These are phyloP conservation scores for Ogataea nonfermentans DNA, from an alignment of 805 yeast genomes.

Conservation along the genomic window DNA sequence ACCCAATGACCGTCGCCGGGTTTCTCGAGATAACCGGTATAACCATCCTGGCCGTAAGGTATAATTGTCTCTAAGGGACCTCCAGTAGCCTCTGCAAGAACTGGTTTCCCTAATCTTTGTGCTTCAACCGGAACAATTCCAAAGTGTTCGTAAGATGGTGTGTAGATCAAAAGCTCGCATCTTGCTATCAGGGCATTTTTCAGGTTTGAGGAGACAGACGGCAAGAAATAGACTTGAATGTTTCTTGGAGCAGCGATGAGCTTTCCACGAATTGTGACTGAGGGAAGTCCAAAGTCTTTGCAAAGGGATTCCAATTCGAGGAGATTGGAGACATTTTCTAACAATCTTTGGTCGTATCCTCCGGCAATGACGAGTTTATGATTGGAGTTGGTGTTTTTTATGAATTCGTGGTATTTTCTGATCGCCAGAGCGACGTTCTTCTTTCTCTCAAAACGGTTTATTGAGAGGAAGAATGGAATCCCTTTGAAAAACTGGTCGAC, in stretches of 20 bases:
- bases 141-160: constrained; percentile 91
- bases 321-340: constrained; percentile 74
- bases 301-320: constrained; percentile 55
- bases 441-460: constrained; percentile 86
- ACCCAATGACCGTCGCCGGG: constrained; percentile 55
- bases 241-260: constrained; percentile 16
- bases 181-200: constrained; percentile 60
- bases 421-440: constrained; percentile 82
- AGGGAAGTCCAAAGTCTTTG: constrained; percentile 42
- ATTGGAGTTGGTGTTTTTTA: constrained; percentile 31
- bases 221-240: constrained; percentile 53
- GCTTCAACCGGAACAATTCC: constrained; percentile 98
- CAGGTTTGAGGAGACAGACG: constrained; percentile 67
- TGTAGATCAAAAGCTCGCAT: constrained; percentile 68
- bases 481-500: constrained; percentile 36
- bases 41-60: constrained; percentile 27
- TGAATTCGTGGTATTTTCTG: constrained; percentile 53
- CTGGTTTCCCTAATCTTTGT: constrained; percentile 81
- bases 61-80: constrained; percentile 87
- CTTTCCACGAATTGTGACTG: constrained; percentile 37
- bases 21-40: constrained; percentile 61
- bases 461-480: constrained; percentile 56
- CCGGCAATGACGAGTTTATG: constrained; percentile 76
- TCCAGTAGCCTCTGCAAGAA: constrained; percentile 82
- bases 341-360: constrained; percentile 78